Evolutionary conservation across 169 alveolate species (phyloP), one percentile per base, ranked within the genome.

Genomic region (Cryptosporidium meleagridis): DNA sequence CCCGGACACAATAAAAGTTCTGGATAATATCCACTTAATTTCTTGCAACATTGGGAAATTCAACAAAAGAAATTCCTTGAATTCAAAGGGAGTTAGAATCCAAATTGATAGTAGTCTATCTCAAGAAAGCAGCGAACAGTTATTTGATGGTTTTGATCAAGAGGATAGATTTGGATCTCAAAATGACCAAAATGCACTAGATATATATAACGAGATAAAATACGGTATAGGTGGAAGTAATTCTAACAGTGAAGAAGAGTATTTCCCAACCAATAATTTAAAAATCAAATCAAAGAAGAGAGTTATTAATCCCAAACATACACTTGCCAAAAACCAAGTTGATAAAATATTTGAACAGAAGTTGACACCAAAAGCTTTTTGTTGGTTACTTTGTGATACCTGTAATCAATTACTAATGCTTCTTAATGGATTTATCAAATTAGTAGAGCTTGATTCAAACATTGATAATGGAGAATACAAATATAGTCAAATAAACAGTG

Each of bases 311-410:
- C 4, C 35, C n/a, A n/a, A 70, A 9, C 10, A 39, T 44, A n/a
- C 12, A 9, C 23, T 21, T 10, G 3, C 33, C 26, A 80, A 80
- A 39, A 65, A 26, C 21, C 89, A 62, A 80, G 45, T 80, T 44
- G 89, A 80, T 37, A 80, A 80, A 26, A 48, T 80, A 29, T 80
- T 80, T 62, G 89, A 80, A 67, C 89, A 80, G 48, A 80, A 80
- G 23, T 67, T 80, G 51, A 48, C 68, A 45, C 80, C 89, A 39
- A 80, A 62, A 44, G 80, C 89, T 41, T 80, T 80, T 80, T 45
- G 89, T 18, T 80, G 89, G 89, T 44, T 80, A 33, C 45, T 80
- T 61, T 80, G 89, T 62, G 89, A 80, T 35, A 61, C 33, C 26
- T 62, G 89, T 41, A 80, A 62, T 29, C 89, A 80, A 39, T 18